Base-by-base conservation (phyloP, 2,329 filamentous ascomycete species). In the Fusarium buxicola region DNA sequence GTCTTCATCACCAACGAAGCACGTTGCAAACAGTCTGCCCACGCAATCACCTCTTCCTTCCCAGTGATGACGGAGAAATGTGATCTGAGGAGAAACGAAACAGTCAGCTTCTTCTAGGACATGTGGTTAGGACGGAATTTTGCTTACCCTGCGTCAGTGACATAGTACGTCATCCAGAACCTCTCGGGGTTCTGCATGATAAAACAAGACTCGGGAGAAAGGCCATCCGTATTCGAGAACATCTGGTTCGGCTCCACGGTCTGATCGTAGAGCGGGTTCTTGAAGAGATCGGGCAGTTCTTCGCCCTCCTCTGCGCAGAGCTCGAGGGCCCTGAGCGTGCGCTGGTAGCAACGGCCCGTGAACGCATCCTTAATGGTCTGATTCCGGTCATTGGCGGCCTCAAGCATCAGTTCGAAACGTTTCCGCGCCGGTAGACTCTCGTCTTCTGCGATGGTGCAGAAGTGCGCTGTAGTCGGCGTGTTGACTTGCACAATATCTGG, bases 101-200 rank as follows among this genome's bases (percentile, higher is more conserved):
- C 5, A n/a, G 18, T 52, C 40, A 60, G 52, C 32, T 43, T 44
- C 7, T 6, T 13, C 15, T n/a, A n/a, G 3, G 28, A 36, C 4
- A 10, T 1, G 18, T 13, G 3, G 16, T 35, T 27, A 12, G 15
- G 11, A 34, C 27, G 7, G 28, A 8, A 28, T 12, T 34, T 28
- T 31, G 6, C 51, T 60, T 8, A 60, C 57, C 52, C 57, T 47
- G 18, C 15, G 24, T 60, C 57, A 30, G 57, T 60, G 8, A 60
- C 57, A 43, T 60, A 60, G 25, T 60, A 60, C 21, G 57, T 60
- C 57, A 60, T 60, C 57, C 57, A 60, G 32, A 60, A 60, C 24
- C 27, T 52, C 30, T 56, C 49, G 1, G 57, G 57, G 21, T 60
- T 56, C 28, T 60, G 57, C 57, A 60, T 60, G n/a, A 60, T 60